These are phyloP conservation scores for Mortierella antarctica DNA, from an alignment of 192 early-diverging fungal genomes.

Conservation along the genomic window DNA sequence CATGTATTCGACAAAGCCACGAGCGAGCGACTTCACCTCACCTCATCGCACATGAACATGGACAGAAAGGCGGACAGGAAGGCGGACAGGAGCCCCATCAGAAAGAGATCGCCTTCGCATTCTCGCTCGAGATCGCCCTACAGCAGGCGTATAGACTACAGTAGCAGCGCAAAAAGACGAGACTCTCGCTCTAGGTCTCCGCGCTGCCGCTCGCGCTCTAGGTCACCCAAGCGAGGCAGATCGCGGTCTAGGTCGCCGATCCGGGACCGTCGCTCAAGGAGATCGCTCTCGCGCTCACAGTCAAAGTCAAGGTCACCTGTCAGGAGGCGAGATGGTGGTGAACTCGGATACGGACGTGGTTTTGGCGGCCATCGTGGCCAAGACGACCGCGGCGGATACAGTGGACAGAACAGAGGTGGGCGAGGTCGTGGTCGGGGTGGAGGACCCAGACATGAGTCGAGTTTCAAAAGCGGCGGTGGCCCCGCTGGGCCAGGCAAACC, in stretches of 20 bases:
- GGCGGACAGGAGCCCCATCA: neutral
- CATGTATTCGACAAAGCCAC: no score
- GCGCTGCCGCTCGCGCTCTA: neutral
- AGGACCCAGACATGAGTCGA: slow-evolving; percentile 44
- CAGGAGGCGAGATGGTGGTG: neutral
- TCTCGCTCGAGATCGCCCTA: slow-evolving; percentile 27
- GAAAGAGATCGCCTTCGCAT: slow-evolving; percentile 9
- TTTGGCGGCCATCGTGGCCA: neutral
- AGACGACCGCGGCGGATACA: neutral
- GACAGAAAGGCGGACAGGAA: neutral
- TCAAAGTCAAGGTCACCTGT: neutral
- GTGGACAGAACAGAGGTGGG: slow-evolving; percentile 5
- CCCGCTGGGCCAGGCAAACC: slow-evolving; percentile 22
- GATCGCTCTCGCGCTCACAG: neutral
- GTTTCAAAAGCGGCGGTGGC: slow-evolving; percentile 15
- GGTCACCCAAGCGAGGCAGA: neutral
- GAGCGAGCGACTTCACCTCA: no score
- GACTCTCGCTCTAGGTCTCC: slow-evolving; percentile 35
- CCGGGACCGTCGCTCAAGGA: slow-evolving; percentile 12
- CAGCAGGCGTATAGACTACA: slow-evolving; percentile 12
- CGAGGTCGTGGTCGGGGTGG: slow-evolving; percentile 21
- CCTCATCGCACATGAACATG: no score
- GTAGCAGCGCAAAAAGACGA: neutral
- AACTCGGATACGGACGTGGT: neutral
- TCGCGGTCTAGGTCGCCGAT: neutral